phyloP scores from a whole-genome alignment of 2,329 filamentous ascomycete genomes.

The Diaporthe citriasiana region DNA sequence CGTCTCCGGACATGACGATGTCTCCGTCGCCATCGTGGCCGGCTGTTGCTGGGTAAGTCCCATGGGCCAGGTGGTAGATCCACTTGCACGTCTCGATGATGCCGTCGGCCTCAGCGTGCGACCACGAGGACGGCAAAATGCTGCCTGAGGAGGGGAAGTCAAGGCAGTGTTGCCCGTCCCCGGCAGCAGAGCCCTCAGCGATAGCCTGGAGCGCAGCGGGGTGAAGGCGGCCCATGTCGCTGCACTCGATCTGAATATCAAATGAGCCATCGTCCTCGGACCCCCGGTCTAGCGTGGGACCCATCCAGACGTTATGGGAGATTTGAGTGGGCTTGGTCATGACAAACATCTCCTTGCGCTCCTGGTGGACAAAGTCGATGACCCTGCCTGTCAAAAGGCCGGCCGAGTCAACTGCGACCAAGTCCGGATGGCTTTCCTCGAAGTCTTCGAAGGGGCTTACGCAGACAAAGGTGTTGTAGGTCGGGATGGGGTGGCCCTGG shows the following conservation, averaged over 20 bases:
- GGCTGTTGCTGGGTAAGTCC: constrained; percentile 59
- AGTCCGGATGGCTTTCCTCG: constrained; percentile 75
- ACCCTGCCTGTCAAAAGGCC: constrained; percentile 82
- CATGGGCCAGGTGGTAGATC: constrained; percentile 87
- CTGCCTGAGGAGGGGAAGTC: constrained; percentile 97
- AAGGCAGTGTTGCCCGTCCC: constrained; percentile 60
- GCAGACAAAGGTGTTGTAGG: constrained; percentile 89
- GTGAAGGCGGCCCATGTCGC: constrained; percentile 84
- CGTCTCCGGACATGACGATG: constrained; percentile 62
- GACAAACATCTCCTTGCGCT: constrained; percentile 90
- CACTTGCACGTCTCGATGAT: constrained; percentile 90
- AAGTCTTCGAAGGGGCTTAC: constrained; percentile 77
- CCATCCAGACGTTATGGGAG: constrained; percentile 89
- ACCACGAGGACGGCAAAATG: constrained; percentile 87
- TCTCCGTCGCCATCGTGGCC: constrained; percentile 65
- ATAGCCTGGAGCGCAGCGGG: constrained; percentile 75
- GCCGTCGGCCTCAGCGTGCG: constrained; percentile 84
- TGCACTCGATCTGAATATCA: constrained; percentile 90
- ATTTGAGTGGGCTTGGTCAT: constrained; percentile 95
- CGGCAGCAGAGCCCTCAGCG: constrained; percentile 66
- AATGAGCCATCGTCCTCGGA: constrained; percentile 73
- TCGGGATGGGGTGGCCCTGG: constrained; percentile 67
- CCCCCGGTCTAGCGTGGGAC: constrained; percentile 82
- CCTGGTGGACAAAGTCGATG: constrained; percentile 90
- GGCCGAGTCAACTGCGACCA: constrained; percentile 81